Base-by-base conservation (phyloP, 495 filamentous ascomycete species). In the Bathelium albidoporum region DNA sequence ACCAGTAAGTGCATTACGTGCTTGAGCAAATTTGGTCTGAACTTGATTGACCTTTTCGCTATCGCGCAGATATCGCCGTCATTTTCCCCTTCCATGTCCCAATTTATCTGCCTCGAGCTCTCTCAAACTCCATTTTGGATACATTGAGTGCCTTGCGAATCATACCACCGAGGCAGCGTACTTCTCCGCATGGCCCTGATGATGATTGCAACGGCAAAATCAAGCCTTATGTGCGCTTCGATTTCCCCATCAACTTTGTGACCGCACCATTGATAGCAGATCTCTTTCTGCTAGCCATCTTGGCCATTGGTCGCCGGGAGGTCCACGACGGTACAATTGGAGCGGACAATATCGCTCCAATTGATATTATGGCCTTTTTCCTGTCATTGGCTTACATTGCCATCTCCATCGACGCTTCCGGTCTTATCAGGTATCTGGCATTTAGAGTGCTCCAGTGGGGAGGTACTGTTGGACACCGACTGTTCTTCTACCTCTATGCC, bases 301-400 rank as follows among this genome's bases (percentile, higher is more conserved):
- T 74, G 53, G 84, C 85, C 32, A 88, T 88, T 69, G 82, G 82
- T 24, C 69, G 79, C 64, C 53, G 76, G 62, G 85, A 88, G 71
- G 83, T 87, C 2, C 76, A 79, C 32, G 85, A 82, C 65, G 85
- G 85, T 24, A 87, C 82, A 0, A 65, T 85, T 26, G 85, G 85
- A 2, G 74, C 84, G 2, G 72, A 84, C 70, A 71, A 80, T 64
- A 88, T 88, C 68, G 76, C 73, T 1, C 84, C 85, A 0, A 76
- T 84, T 64, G 83, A 86, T 60, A 87, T 88, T 68, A 85, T 88
- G 80, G 71, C 73, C 39, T 87, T 88, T 73, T 88, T 88, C 75
- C 76, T 87, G 60, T 84, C 85, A 0, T 74, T 87, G n/a, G 84
- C 85, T 2, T 88, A 88, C 72, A 87, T 88, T 67, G 85, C 85